Evolutionary conservation across 805 yeast species (phyloP).

Genomic region (Lipomyces spencermartinsiae): DNA sequence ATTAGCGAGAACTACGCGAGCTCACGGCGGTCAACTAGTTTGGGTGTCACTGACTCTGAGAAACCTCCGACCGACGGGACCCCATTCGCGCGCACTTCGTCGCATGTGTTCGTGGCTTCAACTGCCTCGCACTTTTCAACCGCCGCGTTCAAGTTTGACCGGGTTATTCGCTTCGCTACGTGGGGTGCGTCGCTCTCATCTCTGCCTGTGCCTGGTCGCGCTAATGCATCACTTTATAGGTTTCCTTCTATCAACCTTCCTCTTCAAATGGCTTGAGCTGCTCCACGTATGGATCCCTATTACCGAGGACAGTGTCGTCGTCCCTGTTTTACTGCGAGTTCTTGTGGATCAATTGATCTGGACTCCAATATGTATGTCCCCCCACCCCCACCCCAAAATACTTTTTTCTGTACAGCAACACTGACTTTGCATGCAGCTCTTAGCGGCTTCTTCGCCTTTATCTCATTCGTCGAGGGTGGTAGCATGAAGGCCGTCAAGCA

Average conservation of each 20-base stretch:
- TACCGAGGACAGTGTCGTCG: conserved; percentile 74
- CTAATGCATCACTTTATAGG: conserved; percentile 46
- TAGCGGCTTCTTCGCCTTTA: conserved; percentile 79
- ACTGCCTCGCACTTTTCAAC: conserved; percentile 28
- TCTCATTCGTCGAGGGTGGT: conserved; percentile 81
- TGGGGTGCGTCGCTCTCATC: conserved; percentile 60
- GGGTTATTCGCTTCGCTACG: conserved; percentile 62
- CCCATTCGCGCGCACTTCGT: conserved; percentile 32
- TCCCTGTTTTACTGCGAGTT: conserved; percentile 82
- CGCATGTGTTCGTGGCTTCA: conserved; percentile 30
- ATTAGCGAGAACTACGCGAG: conserved; percentile 42
- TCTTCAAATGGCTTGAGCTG: conserved; percentile 87
- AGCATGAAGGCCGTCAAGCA: conserved; percentile 64
- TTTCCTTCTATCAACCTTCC: conserved; percentile 76
- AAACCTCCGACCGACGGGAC: conserved; percentile 44
- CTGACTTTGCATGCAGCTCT: conserved; percentile 50
- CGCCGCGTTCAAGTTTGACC: conserved; percentile 29
- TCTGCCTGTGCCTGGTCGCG: background rate
- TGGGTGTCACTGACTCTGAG: conserved; percentile 26
- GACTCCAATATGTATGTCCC: conserved; percentile 64
- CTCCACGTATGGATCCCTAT: conserved; percentile 69
- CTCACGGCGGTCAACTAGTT: conserved; percentile 30
- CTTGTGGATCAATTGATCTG: conserved; percentile 87
- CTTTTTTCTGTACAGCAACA: background rate
- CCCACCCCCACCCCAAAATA: too few species aligned